phyloP scores from a whole-genome alignment of 192 early-diverging fungal genomes.

The Phycomyces blakesleeanus region DNA sequence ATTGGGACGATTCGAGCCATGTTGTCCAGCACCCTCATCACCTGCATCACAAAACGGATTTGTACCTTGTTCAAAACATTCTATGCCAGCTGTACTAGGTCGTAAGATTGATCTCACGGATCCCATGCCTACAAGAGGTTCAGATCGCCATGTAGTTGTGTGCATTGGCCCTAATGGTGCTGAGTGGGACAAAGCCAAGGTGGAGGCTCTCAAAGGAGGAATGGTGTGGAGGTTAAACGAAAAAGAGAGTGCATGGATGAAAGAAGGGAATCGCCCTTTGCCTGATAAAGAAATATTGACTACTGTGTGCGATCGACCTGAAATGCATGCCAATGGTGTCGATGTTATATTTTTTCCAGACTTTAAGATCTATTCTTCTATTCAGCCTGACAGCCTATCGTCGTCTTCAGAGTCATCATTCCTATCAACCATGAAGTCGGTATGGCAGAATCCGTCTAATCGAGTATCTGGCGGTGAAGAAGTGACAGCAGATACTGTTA shows the following conservation, averaged over 20 bases:
- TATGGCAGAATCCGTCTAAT: slow-evolving; percentile 7
- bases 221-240: neutral
- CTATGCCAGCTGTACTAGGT: slow-evolving; percentile 31
- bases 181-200: slow-evolving; percentile 36
- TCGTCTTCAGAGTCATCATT: neutral
- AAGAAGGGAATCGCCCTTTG: neutral
- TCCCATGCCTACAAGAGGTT: slow-evolving; percentile 12
- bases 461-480: neutral
- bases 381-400: slow-evolving; percentile 5
- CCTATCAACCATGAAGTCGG: slow-evolving; percentile 6
- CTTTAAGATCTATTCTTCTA: slow-evolving; percentile 11
- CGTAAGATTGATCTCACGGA: slow-evolving; percentile 26
- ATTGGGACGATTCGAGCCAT: slow-evolving; percentile 32
- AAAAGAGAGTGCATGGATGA: neutral
- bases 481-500: slow-evolving; percentile 19
- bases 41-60: slow-evolving; percentile 19
- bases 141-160: slow-evolving; percentile 28
- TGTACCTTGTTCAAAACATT: slow-evolving; percentile 27
- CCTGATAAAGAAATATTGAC: slow-evolving; percentile 4
- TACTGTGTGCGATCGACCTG: slow-evolving; percentile 13
- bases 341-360: slow-evolving; percentile 35
- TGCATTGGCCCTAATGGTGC: slow-evolving; percentile 28
- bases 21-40: slow-evolving; percentile 13
- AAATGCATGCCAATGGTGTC: neutral
- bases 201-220: slow-evolving; percentile 23